Evolutionary conservation across 306 rosid genomes (phyloP).

Genomic region (Trifolium subterraneum): DNA sequence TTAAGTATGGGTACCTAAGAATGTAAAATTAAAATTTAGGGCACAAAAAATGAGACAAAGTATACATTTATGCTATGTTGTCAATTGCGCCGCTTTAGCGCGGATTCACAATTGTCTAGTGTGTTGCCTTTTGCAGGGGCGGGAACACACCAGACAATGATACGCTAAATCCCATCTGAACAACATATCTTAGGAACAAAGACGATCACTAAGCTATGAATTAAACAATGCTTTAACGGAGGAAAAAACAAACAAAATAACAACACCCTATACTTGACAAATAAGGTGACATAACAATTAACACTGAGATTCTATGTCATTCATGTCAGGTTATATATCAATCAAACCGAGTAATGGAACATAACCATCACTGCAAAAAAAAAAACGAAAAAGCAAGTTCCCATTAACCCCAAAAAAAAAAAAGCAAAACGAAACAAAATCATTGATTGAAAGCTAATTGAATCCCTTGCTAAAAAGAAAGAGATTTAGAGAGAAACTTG

Average conservation of each 20-base stretch:
- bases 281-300: too few species aligned
- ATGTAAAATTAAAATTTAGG: conserved; percentile 3
- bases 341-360: not conserved
- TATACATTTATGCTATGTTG: not conserved
- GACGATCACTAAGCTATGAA: not conserved
- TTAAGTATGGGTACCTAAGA: conserved; percentile 81
- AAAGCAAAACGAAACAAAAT: not conserved
- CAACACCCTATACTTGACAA: not conserved
- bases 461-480: not conserved
- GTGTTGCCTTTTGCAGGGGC: not conserved
- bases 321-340: not conserved
- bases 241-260: not conserved
- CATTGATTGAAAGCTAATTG: not conserved
- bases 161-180: not conserved
- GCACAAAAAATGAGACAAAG: not conserved
- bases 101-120: not conserved
- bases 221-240: not conserved
- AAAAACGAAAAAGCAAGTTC: not conserved
- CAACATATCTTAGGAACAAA: not conserved
- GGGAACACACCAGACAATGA: not conserved
- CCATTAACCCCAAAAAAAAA: not conserved
- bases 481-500: not conserved
- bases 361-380: not conserved
- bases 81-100: not conserved
- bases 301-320: not conserved